Evolutionary conservation across 805 yeast species (phyloP).

Genomic region (Ogataea thermomethanolica): DNA sequence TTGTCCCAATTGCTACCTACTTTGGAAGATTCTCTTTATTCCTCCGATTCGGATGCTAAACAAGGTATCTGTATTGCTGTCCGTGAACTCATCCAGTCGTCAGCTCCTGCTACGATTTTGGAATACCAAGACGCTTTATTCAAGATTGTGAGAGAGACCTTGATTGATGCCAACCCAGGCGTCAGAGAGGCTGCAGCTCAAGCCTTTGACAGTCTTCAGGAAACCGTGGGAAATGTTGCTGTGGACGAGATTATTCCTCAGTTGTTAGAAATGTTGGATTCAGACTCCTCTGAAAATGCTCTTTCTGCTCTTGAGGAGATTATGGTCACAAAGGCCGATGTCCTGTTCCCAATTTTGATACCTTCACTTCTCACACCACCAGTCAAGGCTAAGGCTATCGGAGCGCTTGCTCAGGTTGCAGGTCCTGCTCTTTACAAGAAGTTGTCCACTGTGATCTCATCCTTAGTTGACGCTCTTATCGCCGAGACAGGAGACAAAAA

Average conservation of each 20-base stretch:
- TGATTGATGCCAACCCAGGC: constrained; percentile 65
- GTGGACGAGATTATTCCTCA: constrained; percentile 87
- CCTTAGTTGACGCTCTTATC: constrained; percentile 61
- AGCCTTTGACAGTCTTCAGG: constrained; percentile 86
- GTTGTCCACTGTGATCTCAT: constrained; percentile 67
- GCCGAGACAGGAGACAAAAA: constrained; percentile 32
- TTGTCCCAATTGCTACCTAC: constrained; percentile 83
- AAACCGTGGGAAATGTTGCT: constrained; percentile 75
- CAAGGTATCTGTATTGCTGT: constrained; percentile 97
- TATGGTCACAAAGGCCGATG: constrained; percentile 85
- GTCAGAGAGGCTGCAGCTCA: constrained; percentile 91
- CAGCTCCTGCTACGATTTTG: constrained; percentile 55
- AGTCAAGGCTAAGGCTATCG: constrained; percentile 83
- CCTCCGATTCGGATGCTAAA: constrained; percentile 75
- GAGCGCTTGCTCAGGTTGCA: constrained; percentile 85
- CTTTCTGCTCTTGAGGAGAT: constrained; percentile 86
- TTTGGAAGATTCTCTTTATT: constrained; percentile 57
- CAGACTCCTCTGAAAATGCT: constrained; percentile 61
- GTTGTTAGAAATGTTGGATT: constrained; percentile 64
- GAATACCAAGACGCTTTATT: constrained; percentile 69
- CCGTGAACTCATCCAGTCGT: constrained; percentile 76
- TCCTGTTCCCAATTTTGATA: constrained; percentile 88
- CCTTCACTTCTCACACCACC: constrained; percentile 84
- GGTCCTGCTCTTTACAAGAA: constrained; percentile 76
- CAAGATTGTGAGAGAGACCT: constrained; percentile 69